Evolutionary conservation across 805 yeast species (phyloP).

Genomic region (Saccharomycopsis babjevae): DNA sequence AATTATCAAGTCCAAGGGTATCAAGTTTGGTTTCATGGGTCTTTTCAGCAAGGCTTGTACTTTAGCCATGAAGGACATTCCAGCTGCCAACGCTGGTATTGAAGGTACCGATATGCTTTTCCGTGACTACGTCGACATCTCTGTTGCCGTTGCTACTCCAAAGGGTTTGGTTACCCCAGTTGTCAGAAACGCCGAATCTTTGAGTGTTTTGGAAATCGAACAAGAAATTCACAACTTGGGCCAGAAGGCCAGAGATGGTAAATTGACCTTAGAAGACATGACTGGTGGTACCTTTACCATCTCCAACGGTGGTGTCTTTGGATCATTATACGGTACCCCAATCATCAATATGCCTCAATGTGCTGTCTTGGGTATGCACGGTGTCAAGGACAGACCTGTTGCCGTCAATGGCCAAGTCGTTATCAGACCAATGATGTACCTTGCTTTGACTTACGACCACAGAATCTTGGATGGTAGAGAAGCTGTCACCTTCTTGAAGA

Average conservation of each 20-base stretch:
- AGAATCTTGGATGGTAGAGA: constrained; percentile 97
- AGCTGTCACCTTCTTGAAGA: constrained; percentile 94
- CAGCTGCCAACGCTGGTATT: constrained; percentile 91
- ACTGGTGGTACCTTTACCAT: constrained; percentile 98
- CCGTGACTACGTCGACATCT: constrained; percentile 93
- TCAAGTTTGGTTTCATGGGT: constrained; percentile 98
- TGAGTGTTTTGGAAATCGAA: constrained; percentile 82
- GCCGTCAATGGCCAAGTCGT: constrained; percentile 93
- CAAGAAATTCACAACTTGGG: constrained; percentile 74
- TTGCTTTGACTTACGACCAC: constrained; percentile 97
- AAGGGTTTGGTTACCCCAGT: constrained; percentile 98
- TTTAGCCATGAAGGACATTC: constrained; percentile 87
- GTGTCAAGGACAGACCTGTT: constrained; percentile 95
- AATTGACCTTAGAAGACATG: constrained; percentile 95
- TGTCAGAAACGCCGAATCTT: constrained; percentile 91
- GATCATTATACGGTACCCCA: constrained; percentile 96
- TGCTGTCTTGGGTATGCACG: constrained; percentile 95
- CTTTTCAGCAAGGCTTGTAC: constrained; percentile 90
- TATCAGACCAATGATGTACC: constrained; percentile 98
- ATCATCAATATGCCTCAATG: constrained; percentile 97
- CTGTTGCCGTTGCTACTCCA: constrained; percentile 97
- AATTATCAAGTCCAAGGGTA: constrained; percentile 83
- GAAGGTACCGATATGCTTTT: constrained; percentile 90
- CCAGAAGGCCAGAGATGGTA: constrained; percentile 92
- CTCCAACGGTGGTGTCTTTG: constrained; percentile 98